A percentile compares a stretch with the other conserved stretches of the same genome.
These are phyloP conservation scores for Funneliformis mosseae DNA, from an alignment of 192 early-diverging fungal genomes.

Conservation along the genomic window DNA sequence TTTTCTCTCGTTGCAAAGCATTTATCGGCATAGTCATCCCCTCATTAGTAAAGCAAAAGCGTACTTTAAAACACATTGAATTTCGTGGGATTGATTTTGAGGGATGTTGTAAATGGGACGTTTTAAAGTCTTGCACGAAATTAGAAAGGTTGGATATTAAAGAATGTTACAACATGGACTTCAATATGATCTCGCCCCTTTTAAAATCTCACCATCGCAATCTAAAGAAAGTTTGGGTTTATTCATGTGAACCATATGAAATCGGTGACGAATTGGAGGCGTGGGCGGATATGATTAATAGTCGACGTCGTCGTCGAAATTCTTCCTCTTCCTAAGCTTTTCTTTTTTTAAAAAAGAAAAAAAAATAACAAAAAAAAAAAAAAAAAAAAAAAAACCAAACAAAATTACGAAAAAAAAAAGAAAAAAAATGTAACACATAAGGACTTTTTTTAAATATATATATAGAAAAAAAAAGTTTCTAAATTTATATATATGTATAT, in stretches of 20 bases:
- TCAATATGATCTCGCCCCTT: not conserved
- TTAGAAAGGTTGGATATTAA: conserved; percentile 9
- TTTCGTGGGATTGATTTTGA: conserved; percentile 20
- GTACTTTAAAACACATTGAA: not conserved
- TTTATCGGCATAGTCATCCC: not conserved
- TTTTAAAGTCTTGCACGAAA: conserved; percentile 2
- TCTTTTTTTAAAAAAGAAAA: not conserved
- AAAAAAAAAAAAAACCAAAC: too few relatives aligned
- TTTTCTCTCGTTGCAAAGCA: not conserved
- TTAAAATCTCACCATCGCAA: not conserved
- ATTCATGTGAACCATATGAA: not conserved
- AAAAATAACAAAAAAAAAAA: not conserved
- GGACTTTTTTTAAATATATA: too few relatives aligned
- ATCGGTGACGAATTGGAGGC: not conserved
- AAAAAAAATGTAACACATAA: too few relatives aligned
- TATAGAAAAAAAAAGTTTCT: too few relatives aligned
- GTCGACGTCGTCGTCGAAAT: not conserved
- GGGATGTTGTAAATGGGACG: not conserved
- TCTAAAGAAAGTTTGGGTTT: not conserved
- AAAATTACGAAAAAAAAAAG: too few relatives aligned
- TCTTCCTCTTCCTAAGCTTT: not conserved
- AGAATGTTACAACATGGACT: not conserved
- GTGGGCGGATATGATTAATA: conserved; percentile 6
- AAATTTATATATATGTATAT: too few relatives aligned
- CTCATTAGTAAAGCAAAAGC: conserved; percentile 13